Evolutionary conservation across 805 yeast species (phyloP), one percentile per base, ranked within the genome.

Genomic region (Pichia thaimueangensis): DNA sequence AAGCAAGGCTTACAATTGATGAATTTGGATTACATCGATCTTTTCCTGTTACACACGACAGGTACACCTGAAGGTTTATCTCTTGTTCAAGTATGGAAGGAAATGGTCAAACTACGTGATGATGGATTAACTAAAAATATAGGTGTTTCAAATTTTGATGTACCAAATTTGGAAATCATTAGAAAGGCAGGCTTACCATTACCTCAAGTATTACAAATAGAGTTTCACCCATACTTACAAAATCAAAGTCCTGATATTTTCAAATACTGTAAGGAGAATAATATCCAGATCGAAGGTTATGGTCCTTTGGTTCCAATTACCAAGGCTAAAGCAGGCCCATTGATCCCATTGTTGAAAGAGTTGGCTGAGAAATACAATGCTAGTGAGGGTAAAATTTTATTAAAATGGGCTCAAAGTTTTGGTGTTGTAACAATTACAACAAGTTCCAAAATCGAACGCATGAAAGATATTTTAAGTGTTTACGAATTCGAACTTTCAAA

Each of bases 181-280:
- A 53, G 72, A 36, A 59, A 64, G 13, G 35, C 47, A 30, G 65
- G 68, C 16, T 59, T 63, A 41, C 51, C 68, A 32, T 62, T 64
- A 47, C 86, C 87, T 2, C 70, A 62, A 35, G 78, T 78, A 13
- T 72, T 78, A 55, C 87, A 81, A 60, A 73, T 81, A 47, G 86
- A 81, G 57, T 80, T 66, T 58, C 79, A 74, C 57, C 79, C 86
- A 0, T 74, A 76, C 54, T 67, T 79, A 50, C 85, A 78, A 51
- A 62, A 69, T 47, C 85, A 80, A 55, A 65, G 80, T 2, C 73
- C 76, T 1, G 82, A 76, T 3, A 65, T 73, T 24, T 47, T 60
- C 29, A 60, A 67, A 7, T 73, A 55, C 49, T 54, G 63, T 24
- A 55, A 57, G 30, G 47, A 60, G 22, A 49, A 71, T 45, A 55